Evolutionary conservation across 441 rosid species (phyloP).

Genomic region (Dalechampia spathulata): DNA sequence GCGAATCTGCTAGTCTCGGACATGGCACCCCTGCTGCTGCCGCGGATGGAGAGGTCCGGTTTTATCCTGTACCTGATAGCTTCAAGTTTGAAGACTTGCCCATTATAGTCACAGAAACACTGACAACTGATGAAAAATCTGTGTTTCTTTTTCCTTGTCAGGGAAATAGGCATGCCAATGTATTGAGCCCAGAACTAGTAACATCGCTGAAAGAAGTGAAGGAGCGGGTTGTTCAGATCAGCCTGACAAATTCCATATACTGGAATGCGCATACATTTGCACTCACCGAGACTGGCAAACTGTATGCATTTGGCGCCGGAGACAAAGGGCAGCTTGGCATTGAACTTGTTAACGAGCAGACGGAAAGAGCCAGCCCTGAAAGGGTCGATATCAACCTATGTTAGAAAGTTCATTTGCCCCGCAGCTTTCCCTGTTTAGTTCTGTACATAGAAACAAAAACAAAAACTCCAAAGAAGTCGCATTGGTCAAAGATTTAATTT

Average conservation of each 20-base stretch:
- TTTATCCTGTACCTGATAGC: no score
- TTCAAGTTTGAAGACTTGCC: no score
- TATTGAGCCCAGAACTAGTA: conserved; percentile 70
- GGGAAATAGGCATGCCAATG: conserved; percentile 62
- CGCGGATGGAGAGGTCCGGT: conserved; percentile 65
- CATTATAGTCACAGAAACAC: no score
- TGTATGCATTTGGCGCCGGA: conserved; percentile 83
- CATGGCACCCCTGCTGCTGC: conserved; percentile 32
- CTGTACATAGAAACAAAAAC: conserved; percentile 36
- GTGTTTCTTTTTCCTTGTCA: conserved; percentile 16
- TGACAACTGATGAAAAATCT: neutral
- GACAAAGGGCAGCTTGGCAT: conserved; percentile 97
- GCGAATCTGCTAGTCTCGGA: conserved; percentile 91
- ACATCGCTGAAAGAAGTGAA: conserved; percentile 65
- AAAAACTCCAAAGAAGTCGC: no score
- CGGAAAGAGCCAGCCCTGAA: conserved; percentile 68
- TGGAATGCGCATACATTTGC: conserved; percentile 96
- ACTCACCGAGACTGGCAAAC: conserved; percentile 78
- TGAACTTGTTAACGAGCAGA: conserved; percentile 52
- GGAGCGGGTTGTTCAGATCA: conserved; percentile 74
- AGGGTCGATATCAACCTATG: conserved; percentile 55
- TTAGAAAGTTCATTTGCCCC: conserved; percentile 24
- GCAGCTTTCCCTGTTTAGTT: conserved; percentile 18
- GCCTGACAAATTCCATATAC: conserved; percentile 74
- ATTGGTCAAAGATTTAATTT: conserved; percentile 33